phyloP scores from a whole-genome alignment of 2,329 filamentous ascomycete genomes.

The Talaromyces sp. region DNA sequence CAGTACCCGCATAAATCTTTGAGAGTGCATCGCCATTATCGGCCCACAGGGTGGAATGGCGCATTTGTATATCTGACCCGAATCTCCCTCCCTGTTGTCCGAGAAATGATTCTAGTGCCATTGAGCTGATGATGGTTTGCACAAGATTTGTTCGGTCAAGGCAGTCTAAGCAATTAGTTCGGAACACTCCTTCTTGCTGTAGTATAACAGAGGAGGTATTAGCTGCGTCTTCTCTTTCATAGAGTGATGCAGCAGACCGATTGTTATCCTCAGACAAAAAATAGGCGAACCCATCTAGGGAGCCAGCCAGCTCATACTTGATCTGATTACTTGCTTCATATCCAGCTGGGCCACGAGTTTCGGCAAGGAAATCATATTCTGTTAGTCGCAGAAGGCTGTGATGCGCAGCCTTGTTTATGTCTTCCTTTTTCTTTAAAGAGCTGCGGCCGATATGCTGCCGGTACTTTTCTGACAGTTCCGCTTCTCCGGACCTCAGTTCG shows the following conservation, averaged over 20 bases:
- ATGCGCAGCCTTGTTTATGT: constrained; percentile 59
- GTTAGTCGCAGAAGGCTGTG: constrained; percentile 78
- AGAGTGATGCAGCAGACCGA: constrained; percentile 42
- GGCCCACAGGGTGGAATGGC: constrained; percentile 92
- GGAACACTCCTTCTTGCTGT: constrained; percentile 93
- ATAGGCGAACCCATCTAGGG: constrained; percentile 88
- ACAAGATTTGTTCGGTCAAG: constrained; percentile 94
- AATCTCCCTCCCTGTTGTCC: constrained; percentile 70
- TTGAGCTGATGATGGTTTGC: constrained; percentile 91
- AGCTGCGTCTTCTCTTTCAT: constrained; percentile 39
- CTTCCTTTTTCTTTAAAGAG: constrained; percentile 63
- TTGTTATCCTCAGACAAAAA: constrained; percentile 76
- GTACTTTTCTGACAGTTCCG: constrained; percentile 79
- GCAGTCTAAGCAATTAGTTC: constrained; percentile 95
- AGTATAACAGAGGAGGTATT: constrained; percentile 66
- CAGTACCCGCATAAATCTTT: constrained; percentile 94
- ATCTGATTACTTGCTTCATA: constrained; percentile 92
- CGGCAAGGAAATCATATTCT: constrained; percentile 95
- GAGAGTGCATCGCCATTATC: constrained; percentile 95
- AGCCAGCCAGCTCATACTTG: constrained; percentile 73
- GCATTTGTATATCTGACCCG: constrained; percentile 82
- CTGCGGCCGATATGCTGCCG: constrained; percentile 75
- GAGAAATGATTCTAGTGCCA: constrained; percentile 86
- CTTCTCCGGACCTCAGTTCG: constrained; percentile 81
- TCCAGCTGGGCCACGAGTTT: constrained; percentile 81